These are phyloP conservation scores for Platanus orientalis DNA, from an alignment of 164 flowering plant species.

Conservation along the genomic window DNA sequence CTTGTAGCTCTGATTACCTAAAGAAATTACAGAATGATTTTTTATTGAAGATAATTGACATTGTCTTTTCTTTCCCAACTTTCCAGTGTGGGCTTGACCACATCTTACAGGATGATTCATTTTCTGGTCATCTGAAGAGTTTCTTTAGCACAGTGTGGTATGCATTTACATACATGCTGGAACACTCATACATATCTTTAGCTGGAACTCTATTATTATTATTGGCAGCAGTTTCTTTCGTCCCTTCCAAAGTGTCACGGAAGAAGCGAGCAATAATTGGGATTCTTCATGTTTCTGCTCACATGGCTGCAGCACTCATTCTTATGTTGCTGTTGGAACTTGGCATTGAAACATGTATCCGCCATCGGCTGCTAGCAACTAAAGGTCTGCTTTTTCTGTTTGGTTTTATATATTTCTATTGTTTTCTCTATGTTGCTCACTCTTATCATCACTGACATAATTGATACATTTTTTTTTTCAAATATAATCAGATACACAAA, in stretches of 20 bases:
- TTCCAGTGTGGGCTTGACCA: constrained; percentile 84
- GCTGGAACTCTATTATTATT: constrained; percentile 58
- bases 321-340: constrained; percentile 90
- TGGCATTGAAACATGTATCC: constrained; percentile 88
- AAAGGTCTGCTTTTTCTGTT: constrained; percentile 46
- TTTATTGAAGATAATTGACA: constrained; percentile 14
- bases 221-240: constrained; percentile 54
- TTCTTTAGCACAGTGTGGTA: constrained; percentile 76
- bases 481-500: too few species aligned
- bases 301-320: constrained; percentile 77
- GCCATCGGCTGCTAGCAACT: constrained; percentile 79
- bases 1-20: background rate
- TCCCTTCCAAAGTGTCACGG: constrained; percentile 84
- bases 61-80: constrained; percentile 9
- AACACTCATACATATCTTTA: constrained; percentile 66
- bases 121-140: constrained; percentile 75
- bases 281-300: constrained; percentile 84
- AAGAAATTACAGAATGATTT: background rate
- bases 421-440: background rate
- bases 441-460: too few species aligned
- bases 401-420: background rate
- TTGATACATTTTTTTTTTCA: too few species aligned
- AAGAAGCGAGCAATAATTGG: constrained; percentile 72
- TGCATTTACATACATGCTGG: constrained; percentile 60
- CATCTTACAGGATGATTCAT: constrained; percentile 67